Conservation (phyloP, 176 grass and related monocot genomes). For the Avena atlantica region DNA sequence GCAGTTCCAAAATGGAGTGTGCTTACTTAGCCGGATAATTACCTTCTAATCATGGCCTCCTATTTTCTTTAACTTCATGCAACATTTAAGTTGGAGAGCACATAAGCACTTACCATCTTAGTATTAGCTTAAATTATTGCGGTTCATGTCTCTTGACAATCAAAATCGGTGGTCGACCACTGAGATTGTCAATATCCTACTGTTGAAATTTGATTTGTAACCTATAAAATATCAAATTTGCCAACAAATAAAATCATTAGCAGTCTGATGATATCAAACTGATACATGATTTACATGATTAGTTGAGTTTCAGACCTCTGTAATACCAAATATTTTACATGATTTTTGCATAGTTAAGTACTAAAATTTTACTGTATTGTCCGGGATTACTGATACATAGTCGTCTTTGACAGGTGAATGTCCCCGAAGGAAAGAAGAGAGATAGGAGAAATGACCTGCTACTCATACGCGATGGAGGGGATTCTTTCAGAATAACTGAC, state of each 20-base stretch:
- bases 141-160: background rate
- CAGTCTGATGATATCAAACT: background rate
- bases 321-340: background rate
- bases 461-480: slow-evolving; percentile 72
- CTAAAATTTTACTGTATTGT: background rate
- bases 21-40: background rate
- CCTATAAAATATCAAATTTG: background rate
- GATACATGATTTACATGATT: background rate
- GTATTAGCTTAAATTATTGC: background rate
- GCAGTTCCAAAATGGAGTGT: background rate
- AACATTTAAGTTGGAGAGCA: background rate
- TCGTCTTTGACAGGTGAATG: slow-evolving; percentile 64
- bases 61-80: background rate
- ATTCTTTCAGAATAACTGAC: slow-evolving; percentile 77
- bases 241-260: background rate
- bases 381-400: slow-evolving; percentile 16
- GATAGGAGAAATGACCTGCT: slow-evolving; percentile 77
- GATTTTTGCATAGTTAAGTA: slow-evolving; percentile 1
- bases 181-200: slow-evolving; percentile 18
- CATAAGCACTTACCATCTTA: background rate
- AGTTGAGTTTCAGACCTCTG: background rate
- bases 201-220: background rate
- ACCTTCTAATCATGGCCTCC: background rate
- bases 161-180: background rate
- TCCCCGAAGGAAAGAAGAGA: slow-evolving; percentile 78